Conservation (phyloP, 352 stramenopile species). For the Saprolegnia diclina region DNA sequence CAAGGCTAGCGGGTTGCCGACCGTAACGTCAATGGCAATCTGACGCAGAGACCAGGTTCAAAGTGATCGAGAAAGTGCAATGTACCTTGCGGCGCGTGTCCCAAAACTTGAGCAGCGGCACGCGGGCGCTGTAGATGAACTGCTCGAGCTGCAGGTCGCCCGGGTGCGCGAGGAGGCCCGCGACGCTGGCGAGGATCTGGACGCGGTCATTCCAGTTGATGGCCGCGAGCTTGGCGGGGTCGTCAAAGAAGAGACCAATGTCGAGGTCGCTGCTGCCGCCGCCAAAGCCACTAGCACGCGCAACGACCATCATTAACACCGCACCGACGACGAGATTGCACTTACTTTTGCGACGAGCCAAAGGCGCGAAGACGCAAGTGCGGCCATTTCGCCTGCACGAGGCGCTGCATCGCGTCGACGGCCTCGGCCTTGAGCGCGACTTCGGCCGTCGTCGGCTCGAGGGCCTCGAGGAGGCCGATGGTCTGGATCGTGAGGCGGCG, state of each 20-base stretch:
- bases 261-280: slow-evolving; percentile 77
- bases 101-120: slow-evolving; percentile 77
- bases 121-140: slow-evolving; percentile 66
- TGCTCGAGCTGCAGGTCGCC: slow-evolving; percentile 52
- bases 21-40: slow-evolving; percentile 65
- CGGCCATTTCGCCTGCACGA: slow-evolving; percentile 51
- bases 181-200: slow-evolving; percentile 41
- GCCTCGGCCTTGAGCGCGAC: slow-evolving; percentile 45
- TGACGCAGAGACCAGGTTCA: slow-evolving; percentile 29
- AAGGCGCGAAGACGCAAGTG: slow-evolving; percentile 57
- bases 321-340: slow-evolving; percentile 1
- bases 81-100: slow-evolving; percentile 47
- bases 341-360: slow-evolving; percentile 71
- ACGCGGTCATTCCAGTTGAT: slow-evolving; percentile 50
- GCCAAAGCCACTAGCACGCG: slow-evolving; percentile 46
- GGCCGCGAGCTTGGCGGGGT: slow-evolving; percentile 20
- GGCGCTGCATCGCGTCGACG: slow-evolving; percentile 44
- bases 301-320: slow-evolving; percentile 8
- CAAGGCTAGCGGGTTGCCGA: slow-evolving; percentile 60
- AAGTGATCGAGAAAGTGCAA: background rate
- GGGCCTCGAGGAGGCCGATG: slow-evolving; percentile 68
- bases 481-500: slow-evolving; percentile 76
- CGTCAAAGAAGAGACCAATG: slow-evolving; percentile 76
- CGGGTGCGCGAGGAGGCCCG: slow-evolving; percentile 39
- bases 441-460: slow-evolving; percentile 65